Evolutionary conservation across 106 monocot species (phyloP), one percentile per base, ranked within the genome.

Genomic region (Triglochin maritima): DNA sequence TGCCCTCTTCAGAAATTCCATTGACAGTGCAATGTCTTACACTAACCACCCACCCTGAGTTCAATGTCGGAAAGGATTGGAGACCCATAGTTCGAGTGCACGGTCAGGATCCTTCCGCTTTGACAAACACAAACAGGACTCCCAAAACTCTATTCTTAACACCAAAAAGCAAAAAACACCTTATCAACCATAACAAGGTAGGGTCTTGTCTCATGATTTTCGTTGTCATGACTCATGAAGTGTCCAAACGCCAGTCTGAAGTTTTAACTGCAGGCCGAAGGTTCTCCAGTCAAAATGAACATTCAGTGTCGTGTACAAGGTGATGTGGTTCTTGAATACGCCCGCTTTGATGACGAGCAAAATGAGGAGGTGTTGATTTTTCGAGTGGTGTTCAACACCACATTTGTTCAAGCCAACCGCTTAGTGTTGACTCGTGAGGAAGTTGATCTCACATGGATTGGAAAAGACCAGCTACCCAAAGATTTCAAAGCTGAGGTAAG

Each of bases 401-500:
- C 66, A 15, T 96, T 96, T 74, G 65, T 88, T 52, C 73, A 80
- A 52, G 76, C 83, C 60, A 83, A 90, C 46, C 69, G 54, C 62
- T 76, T 96, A 73, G 46, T 80, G 59, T 69, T 96, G 59, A 83
- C 72, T 51, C 75, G 73, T 80, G 83, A 91, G 50, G 87, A 82
- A 15, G 74, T 96, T 52, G 95, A 96, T 60, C 13, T 82, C 13
- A 10, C 75, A 6, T 90, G 95, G 95, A 78, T 70, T 62, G 55
- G 58, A 17, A 74, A 79, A 56, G 83, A 84, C 17, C 76, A 71
- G 48, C 85, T 90, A 58, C 69, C 83, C 43, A 77, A 75, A 44
- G 76, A 86, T 64, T 85, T 96, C 74, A 85, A 88, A 81, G 87
- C 78, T n/a, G 90, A 96, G 95, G 90, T 96, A 84, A n/a, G 74